These are phyloP conservation scores for Volvox carteri DNA, from an alignment of 163 green algal genomes.

Conservation along the genomic window DNA sequence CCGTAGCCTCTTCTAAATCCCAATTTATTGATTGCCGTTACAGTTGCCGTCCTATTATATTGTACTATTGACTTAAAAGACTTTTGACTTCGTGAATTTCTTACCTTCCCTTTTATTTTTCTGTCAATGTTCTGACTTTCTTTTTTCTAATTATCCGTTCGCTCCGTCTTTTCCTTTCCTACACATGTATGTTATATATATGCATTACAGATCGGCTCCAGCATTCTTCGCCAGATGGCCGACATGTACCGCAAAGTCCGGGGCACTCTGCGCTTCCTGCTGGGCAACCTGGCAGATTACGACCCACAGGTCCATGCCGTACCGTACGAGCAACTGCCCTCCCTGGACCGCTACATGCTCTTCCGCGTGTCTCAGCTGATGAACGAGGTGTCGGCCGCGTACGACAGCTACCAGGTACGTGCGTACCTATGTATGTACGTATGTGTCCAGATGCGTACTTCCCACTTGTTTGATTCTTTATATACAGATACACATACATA, in stretches of 20 bases:
- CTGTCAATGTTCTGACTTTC: too few species aligned
- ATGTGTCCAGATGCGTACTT: too few species aligned
- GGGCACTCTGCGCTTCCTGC: conserved; percentile 96
- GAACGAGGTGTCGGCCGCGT: conserved; percentile 78
- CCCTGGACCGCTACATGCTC: conserved; percentile 89
- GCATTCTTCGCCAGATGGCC: conserved; percentile 92
- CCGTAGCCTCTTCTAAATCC: too few species aligned
- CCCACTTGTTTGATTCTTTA: not conserved
- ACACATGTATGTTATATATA: too few species aligned
- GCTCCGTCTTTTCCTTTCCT: too few species aligned
- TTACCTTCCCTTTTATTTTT: too few species aligned
- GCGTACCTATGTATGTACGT: not conserved
- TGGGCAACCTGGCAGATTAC: conserved; percentile 97
- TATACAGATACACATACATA: not conserved
- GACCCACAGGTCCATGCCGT: conserved; percentile 82
- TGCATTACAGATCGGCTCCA: conserved; percentile 84
- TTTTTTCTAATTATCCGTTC: too few species aligned
- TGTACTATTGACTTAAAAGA: too few species aligned
- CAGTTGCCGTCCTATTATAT: too few species aligned
- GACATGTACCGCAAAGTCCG: conserved; percentile 96
- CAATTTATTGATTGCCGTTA: too few species aligned
- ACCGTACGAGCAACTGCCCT: conserved; percentile 77
- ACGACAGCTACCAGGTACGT: conserved; percentile 83
- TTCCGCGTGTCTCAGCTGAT: conserved; percentile 66
- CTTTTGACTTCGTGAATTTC: too few species aligned